Base-by-base conservation (phyloP, 331 rosid genomes). In the Telfairia occidentalis region DNA sequence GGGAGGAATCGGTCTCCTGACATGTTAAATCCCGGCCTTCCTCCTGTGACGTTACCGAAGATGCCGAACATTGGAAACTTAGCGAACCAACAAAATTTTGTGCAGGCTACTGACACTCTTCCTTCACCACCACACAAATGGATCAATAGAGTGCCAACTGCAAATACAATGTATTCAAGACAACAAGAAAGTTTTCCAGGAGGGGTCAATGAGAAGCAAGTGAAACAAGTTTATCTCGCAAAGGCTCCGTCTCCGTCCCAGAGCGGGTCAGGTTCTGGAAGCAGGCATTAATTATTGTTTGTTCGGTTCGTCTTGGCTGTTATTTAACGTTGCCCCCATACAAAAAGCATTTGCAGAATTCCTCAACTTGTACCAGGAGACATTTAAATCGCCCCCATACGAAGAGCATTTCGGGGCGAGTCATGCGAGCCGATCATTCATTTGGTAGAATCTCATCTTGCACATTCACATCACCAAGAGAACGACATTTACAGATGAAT, bases 81-180 rank as follows among this genome's bases (percentile, higher is more conserved):
- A 54, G 35, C 79, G 54, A 85, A 89, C 76, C 79, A 38, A 76
- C 84, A 84, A 23, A 82, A 76, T 9, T 89, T 76, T 80, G 64
- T 65, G 82, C 93, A 83, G 83, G 85, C 77, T 80, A 74, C 48
- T 38, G 89, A 84, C n/a, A 18, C 75, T 45, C 97, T 92, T 82
- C 98, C 97, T 28, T 77, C 83, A 54, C 98, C 98, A 5, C 98
- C 98, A 49, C 85, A 92, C 54, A 91, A 88, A 58, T 94, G 98
- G 97, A 82, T 89, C 76, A 83, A 83, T 55, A 91, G 78, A 78
- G 83, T 61, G 40, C 88, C 87, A 7, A 63, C 74, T 72, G 71
- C 63, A 3, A 87, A 82, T 81, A 92, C 88, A 78, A 71, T 86
- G 54, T 46, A 81, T 78, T 42, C 26, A 57, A 78, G 86, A 81